Evolutionary conservation across 768 basidiomycete species (phyloP), one percentile per base, ranked within the genome.

Genomic region (Rhodotorula babjevae): DNA sequence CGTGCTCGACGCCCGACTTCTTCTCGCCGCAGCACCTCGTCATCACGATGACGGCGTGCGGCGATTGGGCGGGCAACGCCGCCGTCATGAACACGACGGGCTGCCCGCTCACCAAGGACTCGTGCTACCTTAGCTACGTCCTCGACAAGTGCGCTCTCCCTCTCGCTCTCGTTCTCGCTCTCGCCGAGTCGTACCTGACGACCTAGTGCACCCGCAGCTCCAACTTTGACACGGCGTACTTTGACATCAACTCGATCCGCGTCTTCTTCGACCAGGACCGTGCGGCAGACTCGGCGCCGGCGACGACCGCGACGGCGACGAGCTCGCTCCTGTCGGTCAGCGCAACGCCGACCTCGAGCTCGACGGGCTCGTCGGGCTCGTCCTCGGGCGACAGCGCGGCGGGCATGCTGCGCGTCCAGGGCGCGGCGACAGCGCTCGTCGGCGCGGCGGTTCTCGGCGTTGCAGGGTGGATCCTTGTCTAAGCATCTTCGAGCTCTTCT

Each of bases 201-300:
- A 10, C 23, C 7, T n/a, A n/a, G n/a, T n/a, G 14, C 11, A 3
- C 10, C 2, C 19, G 40, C 15, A 33, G 33, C 31, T 0, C 47
- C 31, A 85, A 84, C 75, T 90, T 87, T 79, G 83, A 86, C 78
- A 84, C 83, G 50, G 88, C 88, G 2, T 90, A 87, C 82, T 92
- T 91, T 75, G 90, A 91, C 78, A 84, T 92, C 63, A 83, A 84
- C 18, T 87, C 84, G 42, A 83, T 90, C 50, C 86, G 87, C 29
- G 86, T 88, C 27, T 88, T 68, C 63, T 42, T 29, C 56, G 50
- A 73, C 42, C 36, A 67, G 31, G 57, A 66, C 65, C 33, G 15
- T 7, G 33, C 65, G 12, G 65, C 65, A 15, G 25, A 57, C 12
- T 65, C 65, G 19, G n/a, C 53, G 15, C 12, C 53, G n/a, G n/a